Evolutionary conservation across 495 filamentous ascomycete genomes (phyloP), one percentile per base, ranked within the genome.

Genomic region (Trichoderma parareesei): DNA sequence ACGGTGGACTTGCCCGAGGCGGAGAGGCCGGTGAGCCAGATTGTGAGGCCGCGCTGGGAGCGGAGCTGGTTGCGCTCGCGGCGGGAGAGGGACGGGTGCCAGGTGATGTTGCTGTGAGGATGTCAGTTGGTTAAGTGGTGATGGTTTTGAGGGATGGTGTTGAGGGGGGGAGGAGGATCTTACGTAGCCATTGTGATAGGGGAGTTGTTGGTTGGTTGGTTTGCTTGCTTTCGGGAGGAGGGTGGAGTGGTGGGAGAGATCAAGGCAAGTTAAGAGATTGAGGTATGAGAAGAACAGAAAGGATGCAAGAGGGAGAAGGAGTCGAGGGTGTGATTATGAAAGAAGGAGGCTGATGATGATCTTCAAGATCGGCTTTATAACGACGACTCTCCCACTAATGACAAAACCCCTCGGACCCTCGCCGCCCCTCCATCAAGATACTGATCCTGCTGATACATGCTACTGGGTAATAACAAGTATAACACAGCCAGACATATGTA

Each of bases 1-100:
- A 98, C 88, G 18, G 94, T 98, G 55, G 92, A 96, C 78, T 98
- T 98, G 69, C 94, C 94, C 4, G 91, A 95, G 64, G 93, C 94
- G 20, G 89, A 93, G 55, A 98, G 88, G 37, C 94, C 94, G 7
- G 94, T 98, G 75, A 98, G 90, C 94, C 94, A 98, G 74, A 98
- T 87, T 57, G 94, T 98, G 75, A 94, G 89, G 70, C 94, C 94
- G 46, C 85, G 82, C 78, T 98, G 95, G 71, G 86, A 85, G 75
- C 91, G 90, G 71, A 89, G 79, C 60, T 76, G 69, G 78, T 84
- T 88, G 78, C 94, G 92, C 84, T 98, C 93, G 68, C 76, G 73
- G 73, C 90, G 91, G 61, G 91, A 90, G 70, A 98, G 87, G 70
- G 88, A 87, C 46, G 91, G 84, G 84, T 98, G 94, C 92, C 90